These are phyloP conservation scores for Apiotrichum sp. DNA, from an alignment of 1,284 basidiomycete genomes.

Conservation along the genomic window DNA sequence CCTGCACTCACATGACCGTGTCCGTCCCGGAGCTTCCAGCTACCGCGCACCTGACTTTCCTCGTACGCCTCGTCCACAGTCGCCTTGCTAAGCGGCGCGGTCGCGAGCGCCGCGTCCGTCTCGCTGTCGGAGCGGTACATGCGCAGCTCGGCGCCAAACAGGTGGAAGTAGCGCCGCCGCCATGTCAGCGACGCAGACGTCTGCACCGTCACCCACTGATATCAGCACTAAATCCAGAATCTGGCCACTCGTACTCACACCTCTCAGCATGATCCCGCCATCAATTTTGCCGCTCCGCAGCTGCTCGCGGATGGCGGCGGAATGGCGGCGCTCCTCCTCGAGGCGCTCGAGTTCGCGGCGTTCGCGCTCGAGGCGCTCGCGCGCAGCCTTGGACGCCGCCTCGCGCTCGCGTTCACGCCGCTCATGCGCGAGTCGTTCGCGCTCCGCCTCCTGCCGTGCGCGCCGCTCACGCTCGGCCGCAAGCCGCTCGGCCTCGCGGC, in stretches of 20 bases:
- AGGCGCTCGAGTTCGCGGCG: background rate
- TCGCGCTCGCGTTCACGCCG: constrained; percentile 3
- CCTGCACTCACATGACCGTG: constrained; percentile 24
- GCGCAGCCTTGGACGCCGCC: constrained; percentile 1
- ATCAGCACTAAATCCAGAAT: background rate
- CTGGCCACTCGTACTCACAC: constrained; percentile 24
- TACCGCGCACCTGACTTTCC: constrained; percentile 40
- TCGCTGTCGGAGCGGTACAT: constrained; percentile 28
- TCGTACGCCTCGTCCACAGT: constrained; percentile 26
- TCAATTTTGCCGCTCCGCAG: constrained; percentile 11
- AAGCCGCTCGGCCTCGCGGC: constrained; percentile 1
- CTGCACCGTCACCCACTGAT: constrained; percentile 41
- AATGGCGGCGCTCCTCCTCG: background rate
- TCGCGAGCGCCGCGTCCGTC: background rate
- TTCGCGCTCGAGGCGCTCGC: constrained; percentile 1
- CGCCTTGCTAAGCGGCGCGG: background rate
- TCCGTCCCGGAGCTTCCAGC: constrained; percentile 32
- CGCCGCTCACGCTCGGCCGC: background rate
- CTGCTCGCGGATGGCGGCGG: constrained; percentile 6
- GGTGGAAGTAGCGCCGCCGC: constrained; percentile 39
- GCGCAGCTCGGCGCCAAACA: constrained; percentile 25
- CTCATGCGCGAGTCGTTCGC: constrained; percentile 3
- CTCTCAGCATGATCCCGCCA: constrained; percentile 39
- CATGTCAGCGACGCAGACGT: constrained; percentile 32
- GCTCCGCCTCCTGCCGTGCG: background rate